These are phyloP conservation scores for Rubia peregrina DNA, from an alignment of 305 asterid species.

Conservation along the genomic window DNA sequence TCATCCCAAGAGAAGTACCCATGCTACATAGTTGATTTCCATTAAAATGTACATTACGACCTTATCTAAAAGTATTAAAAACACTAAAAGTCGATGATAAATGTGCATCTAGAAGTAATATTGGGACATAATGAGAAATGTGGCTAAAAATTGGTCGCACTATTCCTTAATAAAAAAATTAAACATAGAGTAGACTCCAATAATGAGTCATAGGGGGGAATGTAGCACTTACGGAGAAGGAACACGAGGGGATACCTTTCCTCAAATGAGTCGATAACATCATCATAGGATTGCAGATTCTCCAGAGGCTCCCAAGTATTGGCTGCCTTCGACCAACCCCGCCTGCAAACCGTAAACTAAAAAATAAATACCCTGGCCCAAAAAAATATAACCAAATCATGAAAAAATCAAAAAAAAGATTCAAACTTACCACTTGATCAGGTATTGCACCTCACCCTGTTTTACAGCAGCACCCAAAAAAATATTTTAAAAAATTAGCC, in stretches of 20 bases:
- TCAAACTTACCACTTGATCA: conserved; percentile 80
- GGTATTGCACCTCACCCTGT: conserved; percentile 81
- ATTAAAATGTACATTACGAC: background rate
- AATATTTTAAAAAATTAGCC: no score
- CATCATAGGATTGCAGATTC: conserved; percentile 56
- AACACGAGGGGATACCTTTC: conserved; percentile 31
- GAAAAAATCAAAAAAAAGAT: background rate
- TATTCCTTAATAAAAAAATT: background rate
- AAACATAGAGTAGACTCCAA: no score
- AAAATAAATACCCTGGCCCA: background rate
- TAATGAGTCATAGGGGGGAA: background rate
- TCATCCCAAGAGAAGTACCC: no score
- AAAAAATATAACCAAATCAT: background rate
- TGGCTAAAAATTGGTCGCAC: background rate
- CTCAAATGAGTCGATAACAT: conserved; percentile 54
- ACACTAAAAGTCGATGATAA: no score
- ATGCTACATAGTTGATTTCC: background rate
- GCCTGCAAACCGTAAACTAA: conserved; percentile 43
- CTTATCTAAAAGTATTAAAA: background rate
- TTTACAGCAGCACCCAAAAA: background rate
- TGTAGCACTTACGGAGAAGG: conserved; percentile 12
- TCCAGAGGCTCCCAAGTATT: conserved; percentile 97
- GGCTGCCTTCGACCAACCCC: conserved; percentile 88
- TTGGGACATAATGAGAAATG: no score
- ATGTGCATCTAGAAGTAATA: no score